Base-by-base conservation (phyloP, 23 red algal species). In the Cyanidium caldarium region DNA sequence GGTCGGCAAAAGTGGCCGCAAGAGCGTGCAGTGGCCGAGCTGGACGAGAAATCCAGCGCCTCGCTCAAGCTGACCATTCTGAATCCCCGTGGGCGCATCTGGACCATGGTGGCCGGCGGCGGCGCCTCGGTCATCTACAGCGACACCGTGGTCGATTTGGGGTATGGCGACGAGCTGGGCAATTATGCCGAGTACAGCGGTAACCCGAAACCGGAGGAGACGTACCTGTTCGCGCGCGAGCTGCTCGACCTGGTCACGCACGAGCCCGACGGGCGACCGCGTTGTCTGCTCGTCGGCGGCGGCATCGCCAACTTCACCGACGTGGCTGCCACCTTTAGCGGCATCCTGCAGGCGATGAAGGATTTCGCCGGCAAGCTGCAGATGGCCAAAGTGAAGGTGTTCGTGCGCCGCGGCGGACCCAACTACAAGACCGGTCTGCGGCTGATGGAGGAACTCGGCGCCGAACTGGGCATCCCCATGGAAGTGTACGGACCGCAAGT, bases 301-400 rank as follows among this genome's bases (percentile, higher is more conserved):
- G 92, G 92, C 35, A 84, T 98, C 29, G 92, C 92, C 23, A 98
- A 98, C 69, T 98, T 98, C 67, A 98, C 84, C 44, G 92, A 98
- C 71, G 81, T 98, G 34, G 92, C 92, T 3, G 92, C 92, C 25
- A 98, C 92, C 16, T 84, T 98, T 76, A 84, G 71, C 1, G 92
- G 92, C 12, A 76, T 98, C 35, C 75, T 88, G 57, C 92, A 98
- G 70, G 92, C 92, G 15, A 38, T 98, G 35, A 98, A 86, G 65
- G 92, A 98, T 39, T 86, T 89, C 61, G 75, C 87, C 40, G 84
- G 83, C 7, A 88, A 98, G 77, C 84, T 98, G 44, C 84, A 98
- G 51, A 66, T 82, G 58, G 92, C 80, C 2, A 84, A 85, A 45
- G 69, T 87, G 26, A 88, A 88, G 72, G 75, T 98, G 5, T 85